phyloP scores from a whole-genome alignment of 441 rosid genomes.

The Erysimum cheiri region DNA sequence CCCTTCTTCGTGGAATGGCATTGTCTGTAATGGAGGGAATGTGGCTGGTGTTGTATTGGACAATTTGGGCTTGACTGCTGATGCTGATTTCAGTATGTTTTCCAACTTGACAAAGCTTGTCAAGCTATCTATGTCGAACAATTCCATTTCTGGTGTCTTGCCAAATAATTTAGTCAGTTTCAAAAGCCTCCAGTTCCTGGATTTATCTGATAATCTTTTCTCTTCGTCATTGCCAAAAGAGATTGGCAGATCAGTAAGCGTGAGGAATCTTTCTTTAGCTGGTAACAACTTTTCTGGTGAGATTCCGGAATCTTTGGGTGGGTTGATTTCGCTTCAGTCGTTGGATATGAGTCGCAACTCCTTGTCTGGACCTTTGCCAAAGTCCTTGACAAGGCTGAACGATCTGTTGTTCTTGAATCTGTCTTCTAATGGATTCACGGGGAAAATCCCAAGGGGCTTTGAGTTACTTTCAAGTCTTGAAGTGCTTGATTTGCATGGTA shows the following conservation, averaged over 20 bases:
- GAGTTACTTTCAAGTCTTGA: conserved; percentile 67
- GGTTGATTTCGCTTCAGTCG: conserved; percentile 71
- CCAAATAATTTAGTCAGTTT: conserved; percentile 69
- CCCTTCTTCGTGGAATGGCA: conserved; percentile 97
- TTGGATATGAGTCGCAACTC: conserved; percentile 88
- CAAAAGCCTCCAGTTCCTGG: conserved; percentile 77
- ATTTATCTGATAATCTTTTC: conserved; percentile 80
- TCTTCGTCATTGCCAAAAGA: conserved; percentile 63
- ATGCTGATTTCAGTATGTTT: conserved; percentile 76
- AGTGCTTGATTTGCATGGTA: conserved; percentile 85
- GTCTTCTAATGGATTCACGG: conserved; percentile 69
- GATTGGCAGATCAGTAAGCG: conserved; percentile 67
- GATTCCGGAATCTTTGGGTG: conserved; percentile 71
- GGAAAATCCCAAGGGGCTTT: conserved; percentile 76
- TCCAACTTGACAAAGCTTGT: conserved; percentile 88
- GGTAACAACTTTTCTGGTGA: conserved; percentile 94
- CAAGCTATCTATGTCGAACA: conserved; percentile 88
- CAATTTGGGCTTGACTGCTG: conserved; percentile 78
- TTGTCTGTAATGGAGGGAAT: conserved; percentile 87
- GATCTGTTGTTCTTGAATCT: conserved; percentile 68
- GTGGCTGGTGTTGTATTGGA: conserved; percentile 91
- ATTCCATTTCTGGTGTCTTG: conserved; percentile 72
- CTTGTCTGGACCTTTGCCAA: conserved; percentile 74
- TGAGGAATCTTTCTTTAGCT: conserved; percentile 76
- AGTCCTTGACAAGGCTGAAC: conserved; percentile 63